Evolutionary conservation across 352 stramenopile genomes (phyloP).

Genomic region (Discostella stelligera): DNA sequence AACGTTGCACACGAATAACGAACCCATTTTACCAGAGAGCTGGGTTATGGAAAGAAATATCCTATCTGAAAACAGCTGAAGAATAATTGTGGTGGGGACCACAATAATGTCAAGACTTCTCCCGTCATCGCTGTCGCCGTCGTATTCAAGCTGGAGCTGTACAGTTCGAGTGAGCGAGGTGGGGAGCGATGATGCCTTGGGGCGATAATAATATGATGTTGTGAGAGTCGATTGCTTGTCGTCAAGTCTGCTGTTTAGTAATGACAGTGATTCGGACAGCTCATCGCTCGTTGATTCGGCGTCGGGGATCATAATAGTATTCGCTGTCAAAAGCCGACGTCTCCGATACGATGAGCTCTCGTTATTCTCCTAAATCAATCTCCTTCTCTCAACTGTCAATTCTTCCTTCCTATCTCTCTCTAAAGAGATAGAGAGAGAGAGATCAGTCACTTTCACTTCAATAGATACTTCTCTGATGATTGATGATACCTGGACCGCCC

Average conservation of each 20-base stretch:
- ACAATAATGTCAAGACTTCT: too few species aligned
- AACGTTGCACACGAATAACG: slow-evolving; percentile 38
- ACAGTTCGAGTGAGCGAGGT: slow-evolving; percentile 41
- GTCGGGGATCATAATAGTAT: slow-evolving; percentile 4
- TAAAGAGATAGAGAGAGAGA: too few species aligned
- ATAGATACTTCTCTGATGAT: too few species aligned
- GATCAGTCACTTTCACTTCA: too few species aligned
- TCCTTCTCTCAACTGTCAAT: too few species aligned
- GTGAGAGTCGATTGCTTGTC: slow-evolving; percentile 2
- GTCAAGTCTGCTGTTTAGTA: slow-evolving; percentile 5
- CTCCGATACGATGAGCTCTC: too few species aligned
- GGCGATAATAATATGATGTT: slow-evolving; percentile 6
- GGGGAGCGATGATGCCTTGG: slow-evolving; percentile 36
- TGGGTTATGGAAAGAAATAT: slow-evolving; percentile 54
- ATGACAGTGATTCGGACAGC: slow-evolving; percentile 9
- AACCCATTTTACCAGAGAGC: slow-evolving; percentile 49
- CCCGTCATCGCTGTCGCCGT: slow-evolving; percentile 5
- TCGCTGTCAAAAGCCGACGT: too few species aligned
- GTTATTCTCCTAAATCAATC: too few species aligned
- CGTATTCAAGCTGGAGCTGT: slow-evolving; percentile 8
- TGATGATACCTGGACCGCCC: too few species aligned
- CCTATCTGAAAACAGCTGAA: slow-evolving; percentile 50
- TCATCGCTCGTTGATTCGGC: background rate
- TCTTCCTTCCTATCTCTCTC: too few species aligned
- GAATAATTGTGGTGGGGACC: slow-evolving; percentile 29